These are phyloP conservation scores for Diaporthe aspalathi DNA, from an alignment of 2,329 filamentous ascomycete genomes.

Conservation along the genomic window DNA sequence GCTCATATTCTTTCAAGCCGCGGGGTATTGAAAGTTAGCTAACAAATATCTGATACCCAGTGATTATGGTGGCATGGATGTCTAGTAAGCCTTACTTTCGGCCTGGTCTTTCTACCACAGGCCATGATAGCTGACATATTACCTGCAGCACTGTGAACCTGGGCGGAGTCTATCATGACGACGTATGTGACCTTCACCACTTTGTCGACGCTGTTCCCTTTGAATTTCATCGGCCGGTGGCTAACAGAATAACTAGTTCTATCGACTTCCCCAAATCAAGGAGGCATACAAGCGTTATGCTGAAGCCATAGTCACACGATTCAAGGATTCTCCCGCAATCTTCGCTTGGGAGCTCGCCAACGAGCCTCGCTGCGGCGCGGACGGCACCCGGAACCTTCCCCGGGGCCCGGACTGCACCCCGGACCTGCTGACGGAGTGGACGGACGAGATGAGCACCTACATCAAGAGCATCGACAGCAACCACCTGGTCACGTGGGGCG, in stretches of 20 bases:
- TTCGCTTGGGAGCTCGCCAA: constrained; percentile 78
- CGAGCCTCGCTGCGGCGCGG: constrained; percentile 65
- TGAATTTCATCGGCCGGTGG: background rate
- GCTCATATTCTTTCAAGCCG: background rate
- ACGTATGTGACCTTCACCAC: constrained; percentile 48
- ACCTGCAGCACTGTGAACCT: constrained; percentile 2
- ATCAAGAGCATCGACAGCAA: constrained; percentile 63
- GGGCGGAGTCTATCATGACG: constrained; percentile 59
- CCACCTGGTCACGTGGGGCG: constrained; percentile 67
- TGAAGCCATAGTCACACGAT: constrained; percentile 67
- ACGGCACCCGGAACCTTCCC: constrained; percentile 58
- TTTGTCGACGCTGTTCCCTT: background rate
- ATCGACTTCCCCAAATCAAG: constrained; percentile 61
- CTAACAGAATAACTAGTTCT: constrained; percentile 53
- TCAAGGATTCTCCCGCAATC: constrained; percentile 67
- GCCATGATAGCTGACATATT: background rate
- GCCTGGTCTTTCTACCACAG: fast-evolving
- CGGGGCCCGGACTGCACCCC: constrained; percentile 54
- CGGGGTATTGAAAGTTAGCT: background rate
- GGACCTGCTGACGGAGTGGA: constrained; percentile 59
- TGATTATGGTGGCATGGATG: constrained; percentile 26
- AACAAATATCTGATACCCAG: background rate
- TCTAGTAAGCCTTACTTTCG: background rate
- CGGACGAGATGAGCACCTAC: constrained; percentile 64
- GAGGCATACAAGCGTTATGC: constrained; percentile 69